Conservation (phyloP, 2,329 filamentous ascomycete species). For the Pseudogymnoascus sp. region DNA sequence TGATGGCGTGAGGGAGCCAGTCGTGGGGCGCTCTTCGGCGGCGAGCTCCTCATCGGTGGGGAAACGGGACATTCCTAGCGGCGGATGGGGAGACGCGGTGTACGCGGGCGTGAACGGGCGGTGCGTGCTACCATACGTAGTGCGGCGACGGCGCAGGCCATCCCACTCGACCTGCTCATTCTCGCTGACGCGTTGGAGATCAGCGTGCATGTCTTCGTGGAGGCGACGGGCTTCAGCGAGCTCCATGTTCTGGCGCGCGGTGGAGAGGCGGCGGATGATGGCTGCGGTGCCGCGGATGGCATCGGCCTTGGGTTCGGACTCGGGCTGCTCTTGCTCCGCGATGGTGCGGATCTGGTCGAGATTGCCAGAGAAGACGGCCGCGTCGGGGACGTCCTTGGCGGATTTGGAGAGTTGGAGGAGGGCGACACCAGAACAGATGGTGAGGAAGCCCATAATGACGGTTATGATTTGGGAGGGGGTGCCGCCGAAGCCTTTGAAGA, state of each 20-base stretch:
- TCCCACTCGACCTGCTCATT: constrained; percentile 67
- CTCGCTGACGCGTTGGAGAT: constrained; percentile 70
- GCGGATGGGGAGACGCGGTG: constrained; percentile 49
- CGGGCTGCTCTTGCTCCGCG: constrained; percentile 90
- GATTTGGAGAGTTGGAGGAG: constrained; percentile 95
- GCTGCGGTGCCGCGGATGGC: constrained; percentile 86
- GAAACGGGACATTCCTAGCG: constrained; percentile 80
- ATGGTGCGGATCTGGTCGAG: constrained; percentile 93
- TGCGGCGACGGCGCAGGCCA: constrained; percentile 67
- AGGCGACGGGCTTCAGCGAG: constrained; percentile 69
- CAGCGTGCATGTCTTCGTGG: constrained; percentile 65
- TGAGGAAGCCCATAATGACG: constrained; percentile 85
- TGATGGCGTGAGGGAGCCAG: constrained; percentile 43
- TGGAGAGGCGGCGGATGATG: constrained; percentile 75
- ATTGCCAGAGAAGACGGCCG: constrained; percentile 85
- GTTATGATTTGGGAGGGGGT: constrained; percentile 72
- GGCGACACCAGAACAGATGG: constrained; percentile 88
- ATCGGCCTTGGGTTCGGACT: constrained; percentile 91
- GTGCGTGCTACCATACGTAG: constrained; percentile 35
- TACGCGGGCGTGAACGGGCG: constrained; percentile 13
- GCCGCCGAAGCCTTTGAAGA: constrained; percentile 92
- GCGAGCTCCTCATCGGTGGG: constrained; percentile 52
- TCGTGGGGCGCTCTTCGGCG: constrained; percentile 38
- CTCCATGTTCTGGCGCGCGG: constrained; percentile 67
- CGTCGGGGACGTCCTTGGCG: constrained; percentile 91